These are phyloP conservation scores for Penicillium sp. DNA, from an alignment of 2,329 filamentous ascomycete genomes.

Conservation along the genomic window DNA sequence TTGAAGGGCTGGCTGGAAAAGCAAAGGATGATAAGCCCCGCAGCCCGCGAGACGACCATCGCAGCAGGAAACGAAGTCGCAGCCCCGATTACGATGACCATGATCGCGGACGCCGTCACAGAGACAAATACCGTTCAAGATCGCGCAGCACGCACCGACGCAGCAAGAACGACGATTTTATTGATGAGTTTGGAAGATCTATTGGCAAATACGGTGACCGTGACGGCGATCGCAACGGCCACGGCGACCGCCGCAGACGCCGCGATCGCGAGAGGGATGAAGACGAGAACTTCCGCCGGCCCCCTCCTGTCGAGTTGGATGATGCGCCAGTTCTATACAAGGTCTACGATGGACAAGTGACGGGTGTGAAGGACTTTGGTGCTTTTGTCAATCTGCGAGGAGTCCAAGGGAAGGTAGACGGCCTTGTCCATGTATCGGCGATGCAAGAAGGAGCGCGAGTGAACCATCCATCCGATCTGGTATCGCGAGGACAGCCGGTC, in stretches of 20 bases:
- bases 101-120: conserved; percentile 54
- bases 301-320: conserved; percentile 77
- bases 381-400: conserved; percentile 92
- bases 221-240: conserved; percentile 49
- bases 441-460: conserved; percentile 84
- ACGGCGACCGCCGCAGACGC: conserved; percentile 51
- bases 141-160: conserved; percentile 54
- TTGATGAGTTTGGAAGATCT: conserved; percentile 65
- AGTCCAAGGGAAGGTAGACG: conserved; percentile 86
- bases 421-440: conserved; percentile 90
- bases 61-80: conserved; percentile 60
- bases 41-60: conserved; percentile 41
- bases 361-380: conserved; percentile 92
- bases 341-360: conserved; percentile 87
- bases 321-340: conserved; percentile 82
- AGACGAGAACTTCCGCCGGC: conserved; percentile 65
- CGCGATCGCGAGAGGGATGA: conserved; percentile 44
- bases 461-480: conserved; percentile 87
- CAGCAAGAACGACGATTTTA: conserved; percentile 56
- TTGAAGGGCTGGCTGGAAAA: conserved; percentile 84
- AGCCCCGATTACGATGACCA: conserved; percentile 59
- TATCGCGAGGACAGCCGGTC: conserved; percentile 79
- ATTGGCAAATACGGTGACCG: conserved; percentile 49
- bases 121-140: conserved; percentile 53
- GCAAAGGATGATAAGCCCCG: conserved; percentile 50